Evolutionary conservation across 176 grass and related monocot species (phyloP).

Genomic region (Poa annua): DNA sequence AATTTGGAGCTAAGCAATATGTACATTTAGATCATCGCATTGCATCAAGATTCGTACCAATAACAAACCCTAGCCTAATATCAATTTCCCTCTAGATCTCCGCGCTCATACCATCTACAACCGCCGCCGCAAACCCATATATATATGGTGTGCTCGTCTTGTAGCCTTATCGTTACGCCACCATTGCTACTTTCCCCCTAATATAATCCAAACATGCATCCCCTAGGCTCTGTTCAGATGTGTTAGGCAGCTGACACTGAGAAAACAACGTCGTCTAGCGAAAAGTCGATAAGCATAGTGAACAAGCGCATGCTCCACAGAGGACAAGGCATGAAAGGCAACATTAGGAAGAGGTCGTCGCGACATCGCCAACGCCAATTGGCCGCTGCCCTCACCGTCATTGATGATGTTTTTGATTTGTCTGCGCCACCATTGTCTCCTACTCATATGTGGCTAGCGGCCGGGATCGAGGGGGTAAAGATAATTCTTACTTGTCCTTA

Average conservation of each 20-base stretch:
- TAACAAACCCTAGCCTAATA: background rate
- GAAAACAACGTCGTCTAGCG: background rate
- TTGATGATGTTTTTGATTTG: background rate
- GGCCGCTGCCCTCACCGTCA: background rate
- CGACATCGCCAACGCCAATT: background rate
- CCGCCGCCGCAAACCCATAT: no score
- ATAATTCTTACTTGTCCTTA: background rate
- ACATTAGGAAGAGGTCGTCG: background rate
- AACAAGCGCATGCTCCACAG: background rate
- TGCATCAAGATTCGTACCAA: background rate
- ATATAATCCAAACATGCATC: background rate
- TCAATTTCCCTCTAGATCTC: no score
- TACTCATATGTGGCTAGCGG: background rate
- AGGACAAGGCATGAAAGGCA: background rate
- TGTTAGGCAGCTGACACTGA: no score
- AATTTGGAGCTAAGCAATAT: background rate
- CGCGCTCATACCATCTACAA: no score
- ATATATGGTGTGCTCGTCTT: no score
- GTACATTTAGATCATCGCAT: background rate
- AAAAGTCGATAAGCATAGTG: background rate
- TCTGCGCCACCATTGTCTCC: background rate
- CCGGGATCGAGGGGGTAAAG: background rate
- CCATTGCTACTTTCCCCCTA: background rate
- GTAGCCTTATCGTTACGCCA: background rate
- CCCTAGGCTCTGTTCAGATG: background rate